Base-by-base conservation (phyloP, 805 yeast genomes). In the Saccharomycodes ludwigii region DNA sequence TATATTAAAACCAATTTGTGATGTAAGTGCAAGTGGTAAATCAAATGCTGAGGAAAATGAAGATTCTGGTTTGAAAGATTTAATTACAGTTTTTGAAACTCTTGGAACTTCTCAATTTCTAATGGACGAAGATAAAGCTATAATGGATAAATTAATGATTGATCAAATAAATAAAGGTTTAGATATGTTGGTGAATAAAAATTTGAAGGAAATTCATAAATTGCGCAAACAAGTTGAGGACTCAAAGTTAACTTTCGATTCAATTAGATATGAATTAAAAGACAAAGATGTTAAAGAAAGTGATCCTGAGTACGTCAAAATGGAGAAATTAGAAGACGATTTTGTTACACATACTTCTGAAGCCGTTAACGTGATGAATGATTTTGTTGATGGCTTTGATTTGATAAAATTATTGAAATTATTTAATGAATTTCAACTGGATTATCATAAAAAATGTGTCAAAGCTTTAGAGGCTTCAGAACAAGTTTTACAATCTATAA, bases 281-380 rank as follows among this genome's bases (percentile, higher is more conserved):
- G 14, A 46, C 12, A 52, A 45, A 26, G 58, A 48, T 30, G 35
- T 35, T 7, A 32, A 40, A 18, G 63, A 58, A 24, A 60, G 61
- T 26, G 49, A 49, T 24, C 38, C 53, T 17, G 58, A 51, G 9
- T 29, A 42, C 21, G 64, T 63, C 26, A 55, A 67, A 27, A 52
- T 72, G 14, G 79, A 71, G 32, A 62, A 59, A 25, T 64, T 74
- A 41, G 94, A 81, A 54, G 94, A 81, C 49, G 88, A 78, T 39
- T 68, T 81, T 41, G 91, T 81, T 21, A 70, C 75, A 42, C 82
- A 84, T 17, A 80, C 85, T 4, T 77, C 79, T 35, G 59, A 66
- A 18, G 91, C 94, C 1, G 91, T 79, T n/a, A 70, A 72, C 43
- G 72, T 74, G 33, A 79, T 81, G 91, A 73, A 77, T 52, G 71